Evolutionary conservation across 768 basidiomycete genomes (phyloP).

Genomic region (Leccinum obscurum): DNA sequence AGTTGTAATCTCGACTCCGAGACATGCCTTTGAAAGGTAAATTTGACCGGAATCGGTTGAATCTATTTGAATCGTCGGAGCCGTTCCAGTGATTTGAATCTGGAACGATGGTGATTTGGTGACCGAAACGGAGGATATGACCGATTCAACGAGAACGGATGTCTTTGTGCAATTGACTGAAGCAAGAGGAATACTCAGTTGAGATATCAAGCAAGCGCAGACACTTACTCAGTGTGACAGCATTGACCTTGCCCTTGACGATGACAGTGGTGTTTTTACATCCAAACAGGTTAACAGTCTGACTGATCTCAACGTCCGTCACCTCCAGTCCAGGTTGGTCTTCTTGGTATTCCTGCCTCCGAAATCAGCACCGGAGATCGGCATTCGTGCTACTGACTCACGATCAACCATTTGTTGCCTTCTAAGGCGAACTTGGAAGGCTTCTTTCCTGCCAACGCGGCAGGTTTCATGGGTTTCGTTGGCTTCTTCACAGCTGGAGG

Average conservation of each 20-base stretch:
- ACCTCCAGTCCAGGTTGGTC: slow-evolving; percentile 71
- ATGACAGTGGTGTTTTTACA: slow-evolving; percentile 85
- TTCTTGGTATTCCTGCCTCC: slow-evolving; percentile 85
- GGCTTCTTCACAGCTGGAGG: slow-evolving; percentile 58
- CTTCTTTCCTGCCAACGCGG: slow-evolving; percentile 82
- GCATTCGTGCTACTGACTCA: slow-evolving; percentile 37
- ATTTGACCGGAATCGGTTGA: slow-evolving; percentile 94
- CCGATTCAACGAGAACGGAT: slow-evolving; percentile 84
- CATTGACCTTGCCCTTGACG: slow-evolving; percentile 94
- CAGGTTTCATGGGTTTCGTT: slow-evolving; percentile 81
- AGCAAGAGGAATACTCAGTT: slow-evolving; percentile 5
- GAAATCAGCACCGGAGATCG: slow-evolving; percentile 4
- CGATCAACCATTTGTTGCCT: slow-evolving; percentile 92
- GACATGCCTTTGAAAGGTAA: slow-evolving; percentile 82
- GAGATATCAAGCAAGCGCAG: background rate
- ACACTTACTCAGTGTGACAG: slow-evolving; percentile 75
- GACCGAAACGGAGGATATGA: slow-evolving; percentile 87
- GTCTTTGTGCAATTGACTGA: slow-evolving; percentile 88
- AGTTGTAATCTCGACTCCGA: slow-evolving; percentile 85
- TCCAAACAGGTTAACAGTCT: slow-evolving; percentile 85
- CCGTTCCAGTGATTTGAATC: slow-evolving; percentile 85
- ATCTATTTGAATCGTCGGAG: slow-evolving; percentile 93
- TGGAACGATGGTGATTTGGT: slow-evolving; percentile 93
- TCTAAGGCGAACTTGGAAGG: slow-evolving; percentile 88
- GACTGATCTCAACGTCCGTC: slow-evolving; percentile 73